These are phyloP conservation scores for Penicillium nordicum DNA, from an alignment of 2,329 filamentous ascomycete genomes.

Conservation along the genomic window DNA sequence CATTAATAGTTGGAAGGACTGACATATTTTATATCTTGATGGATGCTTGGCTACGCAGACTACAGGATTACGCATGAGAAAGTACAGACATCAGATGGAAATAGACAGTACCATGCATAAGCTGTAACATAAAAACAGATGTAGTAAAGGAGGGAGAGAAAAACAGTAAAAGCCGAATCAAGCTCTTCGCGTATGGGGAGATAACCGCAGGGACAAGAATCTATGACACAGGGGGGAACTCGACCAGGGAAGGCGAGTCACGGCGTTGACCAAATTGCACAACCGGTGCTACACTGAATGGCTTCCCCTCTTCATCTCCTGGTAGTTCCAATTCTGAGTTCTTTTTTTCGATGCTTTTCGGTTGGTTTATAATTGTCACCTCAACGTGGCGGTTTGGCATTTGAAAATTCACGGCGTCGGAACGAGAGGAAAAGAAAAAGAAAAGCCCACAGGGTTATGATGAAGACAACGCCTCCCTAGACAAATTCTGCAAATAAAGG, in stretches of 20 bases:
- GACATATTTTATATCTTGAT: background rate
- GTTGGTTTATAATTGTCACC: slow-evolving; percentile 22
- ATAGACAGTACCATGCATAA: slow-evolving; percentile 32
- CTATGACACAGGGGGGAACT: slow-evolving; percentile 25
- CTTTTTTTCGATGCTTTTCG: slow-evolving; percentile 7
- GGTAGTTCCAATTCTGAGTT: slow-evolving; percentile 3
- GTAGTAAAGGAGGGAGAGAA: slow-evolving; percentile 13
- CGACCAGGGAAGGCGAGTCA: slow-evolving; percentile 10
- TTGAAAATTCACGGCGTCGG: slow-evolving; percentile 27
- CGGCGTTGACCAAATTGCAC: slow-evolving; percentile 10
- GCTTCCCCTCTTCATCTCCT: slow-evolving; percentile 3
- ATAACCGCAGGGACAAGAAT: slow-evolving; percentile 27
- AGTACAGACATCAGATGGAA: slow-evolving; percentile 10
- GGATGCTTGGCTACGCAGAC: background rate
- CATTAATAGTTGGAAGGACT: background rate
- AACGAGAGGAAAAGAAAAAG: slow-evolving; percentile 26
- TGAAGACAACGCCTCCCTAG: slow-evolving; percentile 46
- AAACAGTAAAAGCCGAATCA: slow-evolving; percentile 18
- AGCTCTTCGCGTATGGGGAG: slow-evolving; percentile 25
- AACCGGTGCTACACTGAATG: slow-evolving; percentile 16
- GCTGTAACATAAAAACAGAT: slow-evolving; percentile 30
- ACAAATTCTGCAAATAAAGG: slow-evolving; percentile 42
- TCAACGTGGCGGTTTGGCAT: slow-evolving; percentile 13
- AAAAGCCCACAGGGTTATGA: slow-evolving; percentile 40
- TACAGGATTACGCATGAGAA: background rate